Base-by-base conservation (phyloP, 2,329 filamentous ascomycete species). In the Ophiocordyceps sinensis region DNA sequence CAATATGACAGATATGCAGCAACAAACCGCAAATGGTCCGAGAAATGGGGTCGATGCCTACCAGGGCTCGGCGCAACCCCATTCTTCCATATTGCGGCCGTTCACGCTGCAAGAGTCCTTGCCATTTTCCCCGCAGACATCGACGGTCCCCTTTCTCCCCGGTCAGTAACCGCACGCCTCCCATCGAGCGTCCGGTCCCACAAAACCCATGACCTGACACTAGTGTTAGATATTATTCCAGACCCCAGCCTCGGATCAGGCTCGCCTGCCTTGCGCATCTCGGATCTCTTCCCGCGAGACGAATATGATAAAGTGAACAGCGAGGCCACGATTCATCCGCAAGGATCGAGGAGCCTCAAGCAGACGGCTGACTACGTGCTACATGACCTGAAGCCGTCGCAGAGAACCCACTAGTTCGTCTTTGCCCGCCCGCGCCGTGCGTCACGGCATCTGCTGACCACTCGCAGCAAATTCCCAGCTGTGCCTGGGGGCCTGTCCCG, bases 51-150 rank as follows among this genome's bases (percentile, higher is more conserved):
- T 50, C 36, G 47, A 49, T 41, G 46, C 48, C 42, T 50, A 53
- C 32, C 43, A 49, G 38, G 50, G 46, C 41, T 47, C 46, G 37
- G 37, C 45, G 14, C 47, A 54, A 39, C 41, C 49, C 28, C 52
- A 49, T 39, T 48, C 51, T 17, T 41, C 51, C 32, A 53, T 60
- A 29, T 47, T 54, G 32, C 58, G 68, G 41, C 69, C 77, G 1
- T 77, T 79, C 54, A 73, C 73, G 4, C 72, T 91, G 12, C 73
- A 81, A 43, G 82, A 91, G 54, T 84, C 84, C 28, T 67, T 91
- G 37, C 82, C 83, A n/a, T 88, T 79, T 61, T 85, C 84, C 40
- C 85, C 85, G 21, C 80, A 89, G 56, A 84, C 80, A 38, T 86
- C 83, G 4, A 81, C 88, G 38, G 71, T 85, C 40, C 84, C 85